phyloP scores from a whole-genome alignment of 2,329 filamentous ascomycete genomes.

The Hypoxylon sp. region DNA sequence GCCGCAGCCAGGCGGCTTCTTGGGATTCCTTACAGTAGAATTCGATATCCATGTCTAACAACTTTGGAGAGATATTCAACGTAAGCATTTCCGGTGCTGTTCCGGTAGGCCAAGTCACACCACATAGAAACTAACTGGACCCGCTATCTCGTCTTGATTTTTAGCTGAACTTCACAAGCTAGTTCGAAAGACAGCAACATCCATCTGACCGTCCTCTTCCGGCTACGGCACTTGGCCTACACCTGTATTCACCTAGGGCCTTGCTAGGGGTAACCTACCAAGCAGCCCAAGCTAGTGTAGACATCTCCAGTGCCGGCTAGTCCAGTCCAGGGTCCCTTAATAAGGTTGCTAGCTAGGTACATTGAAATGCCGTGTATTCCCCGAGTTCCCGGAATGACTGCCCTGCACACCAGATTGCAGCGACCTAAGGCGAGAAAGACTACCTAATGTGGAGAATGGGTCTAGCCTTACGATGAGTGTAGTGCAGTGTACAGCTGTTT shows the following conservation, averaged over 20 bases:
- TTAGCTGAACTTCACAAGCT: constrained; percentile 2
- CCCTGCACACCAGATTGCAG: constrained; percentile 15
- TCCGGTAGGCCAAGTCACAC: constrained; percentile 29
- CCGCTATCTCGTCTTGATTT: constrained; percentile 11
- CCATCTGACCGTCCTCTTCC: constrained; percentile 5
- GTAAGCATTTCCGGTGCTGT: constrained; percentile 26
- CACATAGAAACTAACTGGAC: constrained; percentile 27
- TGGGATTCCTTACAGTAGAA: constrained; percentile 18
- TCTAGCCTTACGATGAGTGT: constrained; percentile 15
- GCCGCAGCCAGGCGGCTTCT: constrained; percentile 17
- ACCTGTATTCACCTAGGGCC: background rate
- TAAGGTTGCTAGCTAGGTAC: constrained; percentile 16
- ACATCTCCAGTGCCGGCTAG: background rate
- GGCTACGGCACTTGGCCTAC: constrained; percentile 10
- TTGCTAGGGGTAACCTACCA: background rate
- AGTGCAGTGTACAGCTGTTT: background rate
- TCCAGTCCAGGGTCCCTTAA: constrained; percentile 12
- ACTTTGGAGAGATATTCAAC: background rate
- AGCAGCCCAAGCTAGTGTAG: background rate
- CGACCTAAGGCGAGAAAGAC: constrained; percentile 23
- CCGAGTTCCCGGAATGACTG: constrained; percentile 31
- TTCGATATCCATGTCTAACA: constrained; percentile 8
- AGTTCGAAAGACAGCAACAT: background rate
- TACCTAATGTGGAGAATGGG: constrained; percentile 8
- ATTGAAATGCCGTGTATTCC: constrained; percentile 35